phyloP scores from a whole-genome alignment of 345 rosid species.

The Viola odorata region DNA sequence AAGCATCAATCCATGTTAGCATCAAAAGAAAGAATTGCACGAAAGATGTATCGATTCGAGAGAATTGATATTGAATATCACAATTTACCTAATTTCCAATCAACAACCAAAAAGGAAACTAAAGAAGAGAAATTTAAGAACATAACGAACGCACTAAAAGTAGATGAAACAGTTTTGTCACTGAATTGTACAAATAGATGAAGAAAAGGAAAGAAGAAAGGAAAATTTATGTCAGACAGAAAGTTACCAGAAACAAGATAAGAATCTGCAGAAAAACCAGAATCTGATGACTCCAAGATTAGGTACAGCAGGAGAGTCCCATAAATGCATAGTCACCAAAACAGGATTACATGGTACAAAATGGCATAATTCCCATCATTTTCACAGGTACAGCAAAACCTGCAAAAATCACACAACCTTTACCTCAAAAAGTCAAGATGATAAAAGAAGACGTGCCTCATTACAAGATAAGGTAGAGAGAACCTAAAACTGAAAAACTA shows the following conservation, averaged over 20 bases:
- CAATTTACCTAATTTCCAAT: too few relatives aligned
- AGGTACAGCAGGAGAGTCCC: constrained; percentile 30
- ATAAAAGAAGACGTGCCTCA: background rate
- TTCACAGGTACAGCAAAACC: constrained; percentile 21
- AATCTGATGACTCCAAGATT: constrained; percentile 35
- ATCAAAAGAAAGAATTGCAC: too few relatives aligned
- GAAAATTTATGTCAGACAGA: background rate
- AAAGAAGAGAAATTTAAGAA: too few relatives aligned
- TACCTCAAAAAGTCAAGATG: background rate
- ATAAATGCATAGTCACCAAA: constrained; percentile 21
- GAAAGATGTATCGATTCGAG: too few relatives aligned
- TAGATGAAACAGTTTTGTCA: constrained; percentile 4
- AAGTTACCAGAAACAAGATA: constrained; percentile 28
- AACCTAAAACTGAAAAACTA: background rate
- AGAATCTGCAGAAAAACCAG: constrained; percentile 35
- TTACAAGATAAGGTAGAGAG: background rate
- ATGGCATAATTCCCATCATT: constrained; percentile 14
- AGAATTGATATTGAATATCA: too few relatives aligned
- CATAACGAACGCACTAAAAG: background rate
- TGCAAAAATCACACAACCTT: constrained; percentile 9
- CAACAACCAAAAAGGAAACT: too few relatives aligned
- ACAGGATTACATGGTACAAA: constrained; percentile 10
- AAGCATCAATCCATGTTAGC: too few relatives aligned
- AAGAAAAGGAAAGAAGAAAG: too few relatives aligned
- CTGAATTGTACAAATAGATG: too few relatives aligned